Conservation (phyloP, 2,329 filamentous ascomycete species). For the Diaporthe nobilis region DNA sequence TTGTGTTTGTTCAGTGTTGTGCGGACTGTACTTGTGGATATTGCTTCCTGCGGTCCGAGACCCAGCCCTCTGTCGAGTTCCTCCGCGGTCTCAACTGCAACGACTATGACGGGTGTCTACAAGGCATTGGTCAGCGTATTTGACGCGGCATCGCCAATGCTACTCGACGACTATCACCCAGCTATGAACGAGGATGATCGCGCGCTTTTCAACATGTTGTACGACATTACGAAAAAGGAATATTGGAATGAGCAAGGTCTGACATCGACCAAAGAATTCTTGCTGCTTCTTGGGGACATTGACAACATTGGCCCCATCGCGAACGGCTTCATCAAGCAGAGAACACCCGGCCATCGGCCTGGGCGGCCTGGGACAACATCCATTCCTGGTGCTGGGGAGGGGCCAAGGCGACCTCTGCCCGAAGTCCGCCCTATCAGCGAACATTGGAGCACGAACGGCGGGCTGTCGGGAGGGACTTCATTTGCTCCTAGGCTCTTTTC, state of each 20-base stretch:
- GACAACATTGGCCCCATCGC: conserved; percentile 55
- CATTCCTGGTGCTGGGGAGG: conserved; percentile 51
- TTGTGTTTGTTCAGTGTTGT: conserved; percentile 72
- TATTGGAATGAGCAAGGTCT: conserved; percentile 64
- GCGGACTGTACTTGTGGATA: conserved; percentile 65
- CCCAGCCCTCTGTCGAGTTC: conserved; percentile 35
- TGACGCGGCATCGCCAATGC: conserved; percentile 58
- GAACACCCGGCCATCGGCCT: conserved; percentile 50
- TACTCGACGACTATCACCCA: conserved; percentile 59
- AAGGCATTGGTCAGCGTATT: conserved; percentile 66
- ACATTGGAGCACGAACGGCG: conserved; percentile 51
- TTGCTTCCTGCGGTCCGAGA: conserved; percentile 51
- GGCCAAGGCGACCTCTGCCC: conserved; percentile 54
- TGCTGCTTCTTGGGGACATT: conserved; percentile 63
- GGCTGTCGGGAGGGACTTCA: conserved; percentile 48
- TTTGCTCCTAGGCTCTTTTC: conserved; percentile 48
- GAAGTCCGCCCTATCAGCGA: conserved; percentile 57
- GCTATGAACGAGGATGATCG: conserved; percentile 62
- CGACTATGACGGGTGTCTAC: conserved; percentile 63
- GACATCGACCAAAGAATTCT: conserved; percentile 63
- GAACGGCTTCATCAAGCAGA: conserved; percentile 59
- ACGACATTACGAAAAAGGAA: conserved; percentile 62
- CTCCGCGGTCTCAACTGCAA: conserved; percentile 43
- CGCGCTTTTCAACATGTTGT: conserved; percentile 58
- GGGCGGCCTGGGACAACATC: conserved; percentile 52